Base-by-base conservation (phyloP, 2,329 filamentous ascomycete species). In the Botryotinia convoluta region DNA sequence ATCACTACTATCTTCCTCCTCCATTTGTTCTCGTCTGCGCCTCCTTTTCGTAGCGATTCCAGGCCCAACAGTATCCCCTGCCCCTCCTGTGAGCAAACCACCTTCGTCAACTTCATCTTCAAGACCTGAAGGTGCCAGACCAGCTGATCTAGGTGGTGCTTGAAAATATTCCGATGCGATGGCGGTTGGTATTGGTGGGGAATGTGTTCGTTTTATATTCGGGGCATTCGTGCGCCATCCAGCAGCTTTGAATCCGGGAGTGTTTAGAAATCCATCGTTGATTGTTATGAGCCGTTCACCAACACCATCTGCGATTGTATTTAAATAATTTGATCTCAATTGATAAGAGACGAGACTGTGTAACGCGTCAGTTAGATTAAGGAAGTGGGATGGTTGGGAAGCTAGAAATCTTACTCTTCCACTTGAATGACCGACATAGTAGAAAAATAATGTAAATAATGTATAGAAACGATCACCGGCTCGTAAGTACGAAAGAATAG, bases 101-200 rank as follows among this genome's bases (percentile, higher is more conserved):
- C 90, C 90, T 29, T 91, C 90, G 64, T 93, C 91, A 26, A 75
- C 59, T 60, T 94, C 91, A 63, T 89, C 90, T 44, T 92, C 91
- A 39, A 93, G 87, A 18, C 89, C 89, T 65, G 83, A 82, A 4
- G 82, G 80, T 61, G 84, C 83, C 54, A 92, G 82, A 1, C 89
- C 90, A 35, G 86, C 85, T 59, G 87, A 87, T 18, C 90, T 82
- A 67, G 85, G 89, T 18, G 90, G 89, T 1, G 92, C 88, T 86
- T 94, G 92, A 80, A 96, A 96, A 83, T 96, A 96, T 80, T 96
- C 93, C 64, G 92, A 93, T 44, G 92, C 91, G 75, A 94, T 89
- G 22, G 92, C 92, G 6, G 93, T 95, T 16, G 93, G 93, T 73
- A 97, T 97, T 1, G 93, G 93, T 32, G 93, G 93, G 4, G 93